Evolutionary conservation across 805 yeast species (phyloP).

Genomic region (Cyberlindnera xylosilytica): DNA sequence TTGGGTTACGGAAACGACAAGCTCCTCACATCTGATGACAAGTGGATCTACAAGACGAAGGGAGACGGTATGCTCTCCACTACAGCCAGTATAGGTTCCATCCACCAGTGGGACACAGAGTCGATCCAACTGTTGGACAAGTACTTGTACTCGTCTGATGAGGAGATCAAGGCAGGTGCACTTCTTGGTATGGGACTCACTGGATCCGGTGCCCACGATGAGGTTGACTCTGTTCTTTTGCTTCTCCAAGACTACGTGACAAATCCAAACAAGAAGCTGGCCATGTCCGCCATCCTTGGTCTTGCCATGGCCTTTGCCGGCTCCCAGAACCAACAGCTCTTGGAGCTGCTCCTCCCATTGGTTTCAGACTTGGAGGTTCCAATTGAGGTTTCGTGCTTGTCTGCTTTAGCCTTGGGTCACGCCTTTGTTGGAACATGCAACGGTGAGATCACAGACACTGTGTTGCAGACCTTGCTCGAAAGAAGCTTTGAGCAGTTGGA

Average conservation of each 20-base stretch:
- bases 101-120: slow-evolving; percentile 89
- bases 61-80: slow-evolving; percentile 90
- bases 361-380: slow-evolving; percentile 73
- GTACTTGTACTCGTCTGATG: slow-evolving; percentile 80
- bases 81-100: slow-evolving; percentile 86
- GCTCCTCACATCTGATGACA: slow-evolving; percentile 69
- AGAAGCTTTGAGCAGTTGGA: slow-evolving; percentile 74
- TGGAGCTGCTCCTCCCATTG: slow-evolving; percentile 73
- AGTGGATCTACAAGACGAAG: slow-evolving; percentile 90
- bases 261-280: slow-evolving; percentile 58
- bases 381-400: slow-evolving; percentile 76
- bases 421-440: slow-evolving; percentile 94
- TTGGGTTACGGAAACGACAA: slow-evolving; percentile 90
- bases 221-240: slow-evolving; percentile 87
- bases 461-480: slow-evolving; percentile 85
- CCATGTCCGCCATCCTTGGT: slow-evolving; percentile 84
- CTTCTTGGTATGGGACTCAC: slow-evolving; percentile 91
- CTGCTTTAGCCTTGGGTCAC: slow-evolving; percentile 91
- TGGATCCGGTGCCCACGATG: slow-evolving; percentile 92
- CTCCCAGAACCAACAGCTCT: slow-evolving; percentile 79
- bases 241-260: slow-evolving; percentile 79
- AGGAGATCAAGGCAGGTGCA: slow-evolving; percentile 94
- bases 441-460: slow-evolving; percentile 91
- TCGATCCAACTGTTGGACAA: slow-evolving; percentile 90
- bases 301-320: slow-evolving; percentile 95